Evolutionary conservation across 208 protist genomes (phyloP).

Genomic region (Balamuthia mandrillaris): DNA sequence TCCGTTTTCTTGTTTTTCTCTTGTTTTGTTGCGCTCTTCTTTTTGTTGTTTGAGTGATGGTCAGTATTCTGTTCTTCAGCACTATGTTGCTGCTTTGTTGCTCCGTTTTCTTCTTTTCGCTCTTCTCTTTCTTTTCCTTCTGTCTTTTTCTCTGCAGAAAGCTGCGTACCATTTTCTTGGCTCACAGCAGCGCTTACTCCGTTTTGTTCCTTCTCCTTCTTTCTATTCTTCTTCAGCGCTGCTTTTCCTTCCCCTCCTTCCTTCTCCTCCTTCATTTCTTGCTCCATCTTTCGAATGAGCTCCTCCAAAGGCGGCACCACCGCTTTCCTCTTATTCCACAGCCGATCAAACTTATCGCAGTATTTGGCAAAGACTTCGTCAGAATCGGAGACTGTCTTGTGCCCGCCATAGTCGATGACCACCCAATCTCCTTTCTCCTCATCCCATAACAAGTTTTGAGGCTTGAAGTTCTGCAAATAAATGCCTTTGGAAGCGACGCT

Average conservation of each 20-base stretch:
- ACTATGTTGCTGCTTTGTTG: background rate
- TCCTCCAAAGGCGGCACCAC: background rate
- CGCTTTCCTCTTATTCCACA: constrained; percentile 33
- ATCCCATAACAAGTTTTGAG: constrained; percentile 29
- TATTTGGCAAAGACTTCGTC: constrained; percentile 1
- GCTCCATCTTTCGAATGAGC: background rate
- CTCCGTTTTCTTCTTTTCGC: background rate
- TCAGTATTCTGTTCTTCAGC: background rate
- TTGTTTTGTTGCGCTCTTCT: background rate
- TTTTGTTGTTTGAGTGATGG: background rate
- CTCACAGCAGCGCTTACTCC: background rate
- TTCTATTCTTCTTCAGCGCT: background rate
- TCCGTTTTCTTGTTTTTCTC: background rate
- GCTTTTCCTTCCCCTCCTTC: background rate
- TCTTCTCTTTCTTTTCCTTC: background rate
- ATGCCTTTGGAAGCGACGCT: background rate
- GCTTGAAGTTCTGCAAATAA: constrained; percentile 38
- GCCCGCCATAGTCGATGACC: constrained; percentile 29
- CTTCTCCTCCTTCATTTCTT: background rate
- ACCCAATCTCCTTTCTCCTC: background rate
- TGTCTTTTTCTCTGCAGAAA: background rate
- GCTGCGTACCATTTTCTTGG: background rate
- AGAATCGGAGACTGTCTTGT: background rate
- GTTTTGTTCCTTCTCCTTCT: background rate
- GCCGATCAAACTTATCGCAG: constrained; percentile 24